These are phyloP conservation scores for Amanita inopinata DNA, from an alignment of 768 basidiomycete species.

Conservation along the genomic window DNA sequence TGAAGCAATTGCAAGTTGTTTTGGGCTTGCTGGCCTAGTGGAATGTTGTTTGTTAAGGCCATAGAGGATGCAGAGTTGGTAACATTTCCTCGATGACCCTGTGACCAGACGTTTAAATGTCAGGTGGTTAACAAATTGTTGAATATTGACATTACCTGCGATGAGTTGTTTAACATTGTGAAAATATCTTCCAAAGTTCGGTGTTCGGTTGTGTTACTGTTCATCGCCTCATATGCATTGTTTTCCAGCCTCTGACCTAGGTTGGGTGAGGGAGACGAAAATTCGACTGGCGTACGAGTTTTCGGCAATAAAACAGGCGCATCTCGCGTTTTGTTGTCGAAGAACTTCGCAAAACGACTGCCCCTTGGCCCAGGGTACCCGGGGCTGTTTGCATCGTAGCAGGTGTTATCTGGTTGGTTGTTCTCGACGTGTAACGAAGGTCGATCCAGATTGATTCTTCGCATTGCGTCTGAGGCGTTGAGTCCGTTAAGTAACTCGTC, in stretches of 20 bases:
- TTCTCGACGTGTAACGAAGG: constrained; percentile 9
- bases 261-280: constrained; percentile 36
- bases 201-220: constrained; percentile 34
- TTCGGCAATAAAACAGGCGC: constrained; percentile 24
- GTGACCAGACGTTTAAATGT: constrained; percentile 6
- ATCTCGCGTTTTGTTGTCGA: constrained; percentile 62
- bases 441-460: constrained; percentile 13
- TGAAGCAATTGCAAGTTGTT: constrained; percentile 29
- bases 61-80: constrained; percentile 17
- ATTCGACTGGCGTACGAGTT: constrained; percentile 25
- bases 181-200: constrained; percentile 74
- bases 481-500: constrained; percentile 14
- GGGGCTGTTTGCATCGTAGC: constrained; percentile 23
- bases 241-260: constrained; percentile 40
- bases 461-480: constrained; percentile 11
- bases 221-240: constrained; percentile 22
- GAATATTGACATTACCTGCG: constrained; percentile 52
- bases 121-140: neutral
- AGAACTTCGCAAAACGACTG: constrained; percentile 83
- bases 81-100: constrained; percentile 25
- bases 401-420: neutral
- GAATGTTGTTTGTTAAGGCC: constrained; percentile 18
- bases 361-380: constrained; percentile 53
- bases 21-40: constrained; percentile 27
- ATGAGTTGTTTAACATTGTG: constrained; percentile 69